Base-by-base conservation (phyloP, 179 eudicot genomes). In the Heliamphora pulchella region DNA sequence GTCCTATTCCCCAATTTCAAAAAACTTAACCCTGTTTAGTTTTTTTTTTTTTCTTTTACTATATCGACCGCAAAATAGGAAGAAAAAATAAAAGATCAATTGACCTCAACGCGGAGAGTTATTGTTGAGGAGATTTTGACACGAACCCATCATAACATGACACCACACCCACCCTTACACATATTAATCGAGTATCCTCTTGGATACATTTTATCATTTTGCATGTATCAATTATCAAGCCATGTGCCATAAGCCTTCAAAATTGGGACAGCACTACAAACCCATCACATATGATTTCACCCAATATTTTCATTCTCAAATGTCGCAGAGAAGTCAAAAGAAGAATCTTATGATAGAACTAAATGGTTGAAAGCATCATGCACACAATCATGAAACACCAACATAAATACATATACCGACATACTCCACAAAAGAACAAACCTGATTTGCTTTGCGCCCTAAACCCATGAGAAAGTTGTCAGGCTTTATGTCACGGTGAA, bases 391-490 rank as follows among this genome's bases (percentile, higher is more conserved):
- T 31, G 31, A 31, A 31, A 8, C 31, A 63, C 11, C 47, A 39
- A 15, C 5, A 63, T 22, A 18, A 1, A 2, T 7, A 18, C 31
- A 31, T 31, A 31, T 20, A 22, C 41, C 20, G 8, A 63, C 20
- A 5, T 0, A 22, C 46, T 54, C 6, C 51, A 48, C 2, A 31
- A 31, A 31, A 31, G 13, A 46, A 76, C 9, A 17, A 86, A 93
- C 99, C 97, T 94, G 98, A 86, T 91, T 94, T 13, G 99, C 98
- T 89, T 90, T 96, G 81, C 98, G 97, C 58, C 99, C 99, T 78
- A 96, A 87, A 62, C 99, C 99, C 99, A 96, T 96, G 72, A 96
- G 81, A 79, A 96, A 96, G 79, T 96, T 96, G 84, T 96, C 99
- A 57, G 99, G 99, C 84, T 96, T 94, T 71, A 96, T 92, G 80